phyloP scores from a whole-genome alignment of 208 protist species.

The Balamuthia mandrillaris region DNA sequence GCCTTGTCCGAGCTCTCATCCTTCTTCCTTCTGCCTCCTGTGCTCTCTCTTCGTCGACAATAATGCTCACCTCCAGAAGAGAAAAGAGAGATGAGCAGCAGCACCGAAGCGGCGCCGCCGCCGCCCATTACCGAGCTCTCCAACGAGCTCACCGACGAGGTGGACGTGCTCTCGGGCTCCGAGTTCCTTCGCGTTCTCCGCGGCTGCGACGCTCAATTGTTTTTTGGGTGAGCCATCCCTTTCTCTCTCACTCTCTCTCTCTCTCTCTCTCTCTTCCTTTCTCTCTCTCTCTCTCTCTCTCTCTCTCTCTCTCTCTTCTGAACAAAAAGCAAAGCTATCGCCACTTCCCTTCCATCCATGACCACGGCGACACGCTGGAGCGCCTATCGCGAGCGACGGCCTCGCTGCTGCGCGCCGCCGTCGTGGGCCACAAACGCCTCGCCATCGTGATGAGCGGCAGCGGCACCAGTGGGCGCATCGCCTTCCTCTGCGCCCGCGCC shows the following conservation, averaged over 20 bases:
- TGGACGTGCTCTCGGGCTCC: neutral
- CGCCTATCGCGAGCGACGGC: neutral
- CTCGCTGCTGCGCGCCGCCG: neutral
- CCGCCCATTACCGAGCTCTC: neutral
- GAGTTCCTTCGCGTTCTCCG: slow-evolving; percentile 6
- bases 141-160: neutral
- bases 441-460: neutral
- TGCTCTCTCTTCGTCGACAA: too few relatives aligned
- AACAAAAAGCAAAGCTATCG: neutral
- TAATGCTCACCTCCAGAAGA: too few relatives aligned
- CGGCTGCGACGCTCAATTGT: slow-evolving; percentile 3
- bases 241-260: neutral
- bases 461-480: slow-evolving; percentile 4
- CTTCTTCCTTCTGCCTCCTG: too few relatives aligned
- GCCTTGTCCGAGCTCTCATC: too few relatives aligned
- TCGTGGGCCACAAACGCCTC: neutral
- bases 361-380: neutral
- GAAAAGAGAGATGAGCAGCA: too few relatives aligned
- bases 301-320: neutral
- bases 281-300: neutral
- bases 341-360: neutral
- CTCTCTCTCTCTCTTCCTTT: neutral
- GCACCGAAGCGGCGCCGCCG: too few relatives aligned
- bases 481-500: neutral
- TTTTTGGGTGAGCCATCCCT: neutral